A percentile compares a stretch with the other conserved stretches of the same genome.
phyloP scores from a whole-genome alignment of 257 asterid species.

The Rubia yunnanensis region DNA sequence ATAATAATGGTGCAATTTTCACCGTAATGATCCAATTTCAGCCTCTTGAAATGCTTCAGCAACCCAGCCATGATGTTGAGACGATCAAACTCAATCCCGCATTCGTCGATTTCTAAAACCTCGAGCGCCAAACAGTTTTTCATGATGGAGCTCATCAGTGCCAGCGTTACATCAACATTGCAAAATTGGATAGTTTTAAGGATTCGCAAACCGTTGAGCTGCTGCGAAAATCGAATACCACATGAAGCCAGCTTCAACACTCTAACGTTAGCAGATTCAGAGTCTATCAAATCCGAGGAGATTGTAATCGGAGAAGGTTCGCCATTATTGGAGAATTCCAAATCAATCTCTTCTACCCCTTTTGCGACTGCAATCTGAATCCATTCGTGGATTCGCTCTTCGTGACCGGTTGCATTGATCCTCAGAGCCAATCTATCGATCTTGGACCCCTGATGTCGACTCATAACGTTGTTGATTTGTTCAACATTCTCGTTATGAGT shows the following conservation, averaged over 20 bases:
- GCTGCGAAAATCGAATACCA: constrained; percentile 6
- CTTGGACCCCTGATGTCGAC: too few relatives aligned
- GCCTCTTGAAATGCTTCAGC: background rate
- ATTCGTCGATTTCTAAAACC: background rate
- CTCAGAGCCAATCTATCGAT: too few relatives aligned
- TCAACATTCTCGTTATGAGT: too few relatives aligned
- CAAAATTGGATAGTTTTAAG: constrained; percentile 16
- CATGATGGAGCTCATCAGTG: background rate
- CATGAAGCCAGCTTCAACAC: constrained; percentile 20
- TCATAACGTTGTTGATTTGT: too few relatives aligned
- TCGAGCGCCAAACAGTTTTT: constrained; percentile 8
- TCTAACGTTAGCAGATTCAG: background rate
- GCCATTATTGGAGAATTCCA: constrained; percentile 5
- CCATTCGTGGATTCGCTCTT: constrained; percentile 13
- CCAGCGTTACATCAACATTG: background rate
- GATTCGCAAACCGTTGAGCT: constrained; percentile 4
- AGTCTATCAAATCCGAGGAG: background rate
- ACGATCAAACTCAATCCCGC: background rate
- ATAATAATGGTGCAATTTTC: constrained; percentile 1
- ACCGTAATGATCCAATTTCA: constrained; percentile 18
- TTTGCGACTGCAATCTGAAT: background rate
- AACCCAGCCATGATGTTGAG: background rate
- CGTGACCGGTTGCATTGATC: background rate
- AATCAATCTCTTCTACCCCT: constrained; percentile 18
- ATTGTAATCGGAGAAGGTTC: background rate